Base-by-base conservation (phyloP, 2,329 filamentous ascomycete genomes). In the Fusarium sp. region DNA sequence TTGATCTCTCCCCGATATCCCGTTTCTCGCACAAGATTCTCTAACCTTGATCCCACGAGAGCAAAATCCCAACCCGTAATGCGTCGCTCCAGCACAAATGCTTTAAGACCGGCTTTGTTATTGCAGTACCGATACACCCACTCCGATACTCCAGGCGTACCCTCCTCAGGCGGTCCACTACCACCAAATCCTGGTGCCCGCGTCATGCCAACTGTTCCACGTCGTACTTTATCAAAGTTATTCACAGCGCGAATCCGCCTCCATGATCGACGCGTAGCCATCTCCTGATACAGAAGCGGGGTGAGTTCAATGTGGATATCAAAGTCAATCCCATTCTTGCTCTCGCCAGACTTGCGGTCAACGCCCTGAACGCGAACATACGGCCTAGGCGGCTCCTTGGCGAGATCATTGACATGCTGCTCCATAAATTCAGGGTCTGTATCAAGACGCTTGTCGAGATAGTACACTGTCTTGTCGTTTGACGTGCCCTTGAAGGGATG, bases 111-210 rank as follows among this genome's bases (percentile, higher is more conserved):
- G 2, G 87, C 83, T 24, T 82, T 81, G 69, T 85, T 88, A 4
- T 85, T 85, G 73, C 88, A 90, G 79, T 88, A 94, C 41, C 86
- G 85, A 61, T 91, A 86, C 72, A 90, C 93, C 91, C 92, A 94
- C 62, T 90, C 86, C 11, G 75, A 65, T 45, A 80, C 73, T n/a
- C 70, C 65, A 1, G 79, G 78, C 6, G 69, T 74, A 22, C 78
- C 78, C n/a, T 73, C 72, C 47, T 80, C 79, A 8, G 75, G 72
- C 6, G 56, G 57, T 20, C 67, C 64, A 24, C 75, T 73, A 8
- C 72, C 68, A 61, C 78, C 77, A 44, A 83, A 79, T n/a, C 80
- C 80, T 1, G 86, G 84, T 0, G 84, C 88, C 6, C 85, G 80
- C 7, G 80, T 84, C 60, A 84, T 82, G 18, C 88, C 81, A 53